Evolutionary conservation across 306 rosid species (phyloP).

Genomic region (Cucumis hystrix): DNA sequence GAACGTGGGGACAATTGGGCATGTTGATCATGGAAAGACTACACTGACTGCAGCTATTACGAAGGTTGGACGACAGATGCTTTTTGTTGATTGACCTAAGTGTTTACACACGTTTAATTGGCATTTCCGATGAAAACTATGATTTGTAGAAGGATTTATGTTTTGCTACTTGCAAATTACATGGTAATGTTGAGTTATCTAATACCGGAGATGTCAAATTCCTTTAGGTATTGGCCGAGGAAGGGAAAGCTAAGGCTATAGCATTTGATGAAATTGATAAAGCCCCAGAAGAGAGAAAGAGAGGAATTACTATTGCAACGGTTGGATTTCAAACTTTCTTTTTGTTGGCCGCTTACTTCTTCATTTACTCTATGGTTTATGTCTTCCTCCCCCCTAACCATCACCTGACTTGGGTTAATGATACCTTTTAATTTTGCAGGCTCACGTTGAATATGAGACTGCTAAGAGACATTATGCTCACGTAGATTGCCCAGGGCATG

Average conservation of each 20-base stretch:
- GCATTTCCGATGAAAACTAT: background rate
- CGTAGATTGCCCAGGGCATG: constrained; percentile 98
- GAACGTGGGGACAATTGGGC: constrained; percentile 90
- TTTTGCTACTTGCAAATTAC: background rate
- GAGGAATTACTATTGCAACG: constrained; percentile 96
- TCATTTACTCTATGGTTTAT: background rate
- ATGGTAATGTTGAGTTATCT: background rate
- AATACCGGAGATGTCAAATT: background rate
- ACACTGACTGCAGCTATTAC: constrained; percentile 96
- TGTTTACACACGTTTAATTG: background rate
- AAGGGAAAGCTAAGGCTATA: constrained; percentile 87
- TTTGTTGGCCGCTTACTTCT: background rate
- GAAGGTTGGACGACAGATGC: constrained; percentile 42
- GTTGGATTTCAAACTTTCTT: constrained; percentile 19
- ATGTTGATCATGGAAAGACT: constrained; percentile 94
- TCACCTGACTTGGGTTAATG: background rate
- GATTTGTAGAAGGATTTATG: background rate
- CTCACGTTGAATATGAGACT: constrained; percentile 92
- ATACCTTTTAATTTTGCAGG: constrained; percentile 28
- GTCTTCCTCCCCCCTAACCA: background rate
- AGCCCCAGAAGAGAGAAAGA: constrained; percentile 94
- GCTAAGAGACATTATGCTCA: constrained; percentile 81
- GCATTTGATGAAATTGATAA: constrained; percentile 92
- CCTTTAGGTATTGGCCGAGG: constrained; percentile 65
- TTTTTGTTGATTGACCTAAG: background rate